Evolutionary conservation across 2,329 filamentous ascomycete species (phyloP).

Genomic region (Monilinia laxa): DNA sequence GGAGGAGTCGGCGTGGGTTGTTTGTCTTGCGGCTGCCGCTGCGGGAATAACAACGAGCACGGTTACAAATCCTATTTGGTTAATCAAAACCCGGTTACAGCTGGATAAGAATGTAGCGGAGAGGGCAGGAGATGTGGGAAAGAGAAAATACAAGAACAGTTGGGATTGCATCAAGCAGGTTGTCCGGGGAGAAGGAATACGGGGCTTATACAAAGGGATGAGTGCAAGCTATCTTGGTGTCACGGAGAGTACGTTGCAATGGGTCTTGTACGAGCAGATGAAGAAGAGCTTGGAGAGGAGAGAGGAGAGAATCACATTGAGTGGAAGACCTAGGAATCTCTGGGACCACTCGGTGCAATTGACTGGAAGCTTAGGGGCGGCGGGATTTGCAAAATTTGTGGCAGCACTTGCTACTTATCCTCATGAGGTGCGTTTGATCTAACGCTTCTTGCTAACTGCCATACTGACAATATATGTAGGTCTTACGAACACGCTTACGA

Average conservation of each 20-base stretch:
- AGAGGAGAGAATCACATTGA: conserved; percentile 56
- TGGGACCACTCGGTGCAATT: conserved; percentile 77
- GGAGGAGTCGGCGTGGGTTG: conserved; percentile 70
- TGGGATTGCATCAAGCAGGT: conserved; percentile 85
- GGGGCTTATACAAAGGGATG: conserved; percentile 84
- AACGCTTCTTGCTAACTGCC: background rate
- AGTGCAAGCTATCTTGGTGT: conserved; percentile 90
- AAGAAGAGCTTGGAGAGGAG: conserved; percentile 70
- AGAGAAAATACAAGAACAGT: conserved; percentile 79
- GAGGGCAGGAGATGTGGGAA: conserved; percentile 51
- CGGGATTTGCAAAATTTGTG: conserved; percentile 81
- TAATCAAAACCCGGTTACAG: conserved; percentile 90
- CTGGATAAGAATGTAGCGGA: conserved; percentile 81
- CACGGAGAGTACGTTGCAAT: conserved; percentile 85
- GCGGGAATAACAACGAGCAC: conserved; percentile 87
- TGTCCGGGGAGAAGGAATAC: conserved; percentile 73
- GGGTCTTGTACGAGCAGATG: conserved; percentile 92
- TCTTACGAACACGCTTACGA: conserved; percentile 78
- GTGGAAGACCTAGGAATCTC: conserved; percentile 60
- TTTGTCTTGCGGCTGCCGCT: conserved; percentile 71
- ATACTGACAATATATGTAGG: conserved; percentile 46
- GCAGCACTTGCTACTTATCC: conserved; percentile 86
- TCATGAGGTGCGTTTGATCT: conserved; percentile 66
- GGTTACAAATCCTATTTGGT: conserved; percentile 93
- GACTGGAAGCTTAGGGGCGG: conserved; percentile 75